A percentile compares a stretch with the other conserved stretches of the same genome.
phyloP scores from a whole-genome alignment of 306 rosid genomes.

The Styphnolobium japonicum region DNA sequence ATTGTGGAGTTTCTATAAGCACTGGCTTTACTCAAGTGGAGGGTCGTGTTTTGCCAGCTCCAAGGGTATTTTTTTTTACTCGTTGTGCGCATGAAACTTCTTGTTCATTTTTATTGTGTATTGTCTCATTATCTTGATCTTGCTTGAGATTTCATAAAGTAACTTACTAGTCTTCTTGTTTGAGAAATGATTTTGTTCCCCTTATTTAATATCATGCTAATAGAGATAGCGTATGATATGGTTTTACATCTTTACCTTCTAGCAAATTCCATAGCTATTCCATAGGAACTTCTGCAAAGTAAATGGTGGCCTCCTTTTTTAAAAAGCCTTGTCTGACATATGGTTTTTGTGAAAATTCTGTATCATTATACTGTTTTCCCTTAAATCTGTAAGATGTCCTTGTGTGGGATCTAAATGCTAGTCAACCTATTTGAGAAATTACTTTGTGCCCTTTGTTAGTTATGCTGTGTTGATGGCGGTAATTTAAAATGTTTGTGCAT shows the following conservation, averaged over 20 bases:
- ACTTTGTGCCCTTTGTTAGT: not conserved
- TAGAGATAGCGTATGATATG: not conserved
- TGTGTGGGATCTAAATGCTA: not conserved
- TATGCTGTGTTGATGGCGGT: not conserved
- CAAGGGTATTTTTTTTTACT: slow-evolving; percentile 60
- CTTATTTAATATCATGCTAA: not conserved
- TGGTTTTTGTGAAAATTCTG: not conserved
- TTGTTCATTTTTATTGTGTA: not conserved
- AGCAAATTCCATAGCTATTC: not conserved
- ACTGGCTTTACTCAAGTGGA: slow-evolving; percentile 78
- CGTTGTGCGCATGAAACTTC: not conserved
- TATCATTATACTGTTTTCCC: too few species aligned
- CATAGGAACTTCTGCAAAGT: not conserved
- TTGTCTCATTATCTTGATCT: not conserved
- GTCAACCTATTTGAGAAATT: not conserved
- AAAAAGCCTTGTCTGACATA: not conserved
- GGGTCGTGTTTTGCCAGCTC: slow-evolving; percentile 89
- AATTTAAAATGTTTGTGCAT: not conserved
- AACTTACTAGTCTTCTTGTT: not conserved
- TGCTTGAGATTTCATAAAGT: not conserved
- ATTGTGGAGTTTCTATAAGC: slow-evolving; percentile 70
- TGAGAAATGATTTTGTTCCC: not conserved
- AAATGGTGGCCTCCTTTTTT: not conserved
- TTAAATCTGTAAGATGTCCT: not conserved
- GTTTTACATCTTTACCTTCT: not conserved